These are phyloP conservation scores for Larix sibirica DNA, from an alignment of 83 land plant species.

Conservation along the genomic window DNA sequence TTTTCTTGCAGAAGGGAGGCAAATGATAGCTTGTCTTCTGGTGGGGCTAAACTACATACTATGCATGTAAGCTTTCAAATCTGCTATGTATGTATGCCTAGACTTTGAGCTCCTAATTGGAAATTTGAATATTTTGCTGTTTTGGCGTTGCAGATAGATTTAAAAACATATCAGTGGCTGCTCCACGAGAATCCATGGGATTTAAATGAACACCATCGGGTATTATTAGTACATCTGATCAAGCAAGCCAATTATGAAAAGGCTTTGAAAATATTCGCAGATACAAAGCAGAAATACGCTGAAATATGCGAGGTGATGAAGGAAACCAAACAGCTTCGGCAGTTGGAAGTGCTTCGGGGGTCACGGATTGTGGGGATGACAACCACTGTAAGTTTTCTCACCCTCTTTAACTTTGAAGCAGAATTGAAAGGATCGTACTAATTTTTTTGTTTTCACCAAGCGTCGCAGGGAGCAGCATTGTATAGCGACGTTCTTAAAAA, in stretches of 20 bases:
- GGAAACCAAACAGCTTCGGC: not conserved
- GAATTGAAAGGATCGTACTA: too few species aligned
- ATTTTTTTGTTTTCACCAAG: too few species aligned
- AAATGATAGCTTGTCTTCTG: not conserved
- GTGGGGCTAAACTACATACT: not conserved
- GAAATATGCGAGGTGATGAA: not conserved
- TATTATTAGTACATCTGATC: slow-evolving; percentile 5
- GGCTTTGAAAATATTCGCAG: not conserved
- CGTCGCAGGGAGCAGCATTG: slow-evolving; percentile 16
- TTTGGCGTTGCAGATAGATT: not conserved
- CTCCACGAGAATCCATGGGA: slow-evolving; percentile 14
- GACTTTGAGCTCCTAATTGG: not conserved
- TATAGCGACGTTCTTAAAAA: not conserved
- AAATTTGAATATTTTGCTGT: not conserved
- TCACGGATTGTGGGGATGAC: slow-evolving; percentile 11
- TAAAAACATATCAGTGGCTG: slow-evolving; percentile 18
- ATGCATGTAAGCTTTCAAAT: not conserved
- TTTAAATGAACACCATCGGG: not conserved
- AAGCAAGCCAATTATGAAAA: not conserved
- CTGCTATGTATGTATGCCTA: not conserved
- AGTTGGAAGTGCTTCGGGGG: not conserved
- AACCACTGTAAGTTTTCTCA: slow-evolving; percentile 24
- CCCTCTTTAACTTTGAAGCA: too few species aligned
- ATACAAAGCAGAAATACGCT: not conserved
- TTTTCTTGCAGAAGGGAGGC: not conserved